These are phyloP conservation scores for Brassica cretica DNA, from an alignment of 345 rosid genomes.

Conservation along the genomic window DNA sequence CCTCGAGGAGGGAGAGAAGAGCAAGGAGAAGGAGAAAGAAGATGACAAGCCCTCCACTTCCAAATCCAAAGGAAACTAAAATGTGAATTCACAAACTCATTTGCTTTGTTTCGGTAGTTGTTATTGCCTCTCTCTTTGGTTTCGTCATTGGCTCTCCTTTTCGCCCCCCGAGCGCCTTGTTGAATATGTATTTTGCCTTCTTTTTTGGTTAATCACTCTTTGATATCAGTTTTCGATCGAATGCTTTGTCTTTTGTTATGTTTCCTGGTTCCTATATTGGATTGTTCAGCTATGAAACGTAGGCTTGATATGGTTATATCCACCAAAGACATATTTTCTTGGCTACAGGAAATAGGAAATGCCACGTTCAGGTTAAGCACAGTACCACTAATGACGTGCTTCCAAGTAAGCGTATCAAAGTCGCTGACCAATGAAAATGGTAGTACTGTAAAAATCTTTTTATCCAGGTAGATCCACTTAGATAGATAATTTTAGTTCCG, in stretches of 20 bases:
- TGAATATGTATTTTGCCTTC: neutral
- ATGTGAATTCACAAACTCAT: slow-evolving; percentile 4
- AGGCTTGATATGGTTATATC: neutral
- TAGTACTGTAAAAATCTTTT: too few relatives aligned
- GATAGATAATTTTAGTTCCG: too few relatives aligned
- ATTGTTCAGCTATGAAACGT: neutral
- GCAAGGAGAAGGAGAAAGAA: slow-evolving; percentile 13
- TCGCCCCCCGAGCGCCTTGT: neutral
- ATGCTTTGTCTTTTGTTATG: neutral
- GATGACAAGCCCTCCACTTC: slow-evolving; percentile 25
- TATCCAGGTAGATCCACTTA: neutral
- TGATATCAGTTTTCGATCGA: neutral
- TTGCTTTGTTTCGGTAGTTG: neutral
- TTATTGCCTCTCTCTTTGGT: neutral
- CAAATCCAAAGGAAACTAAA: slow-evolving; percentile 19
- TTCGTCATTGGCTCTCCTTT: neutral
- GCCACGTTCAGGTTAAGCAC: neutral
- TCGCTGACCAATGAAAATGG: neutral
- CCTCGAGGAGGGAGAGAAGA: slow-evolving; percentile 18
- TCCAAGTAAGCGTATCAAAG: neutral
- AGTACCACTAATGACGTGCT: neutral
- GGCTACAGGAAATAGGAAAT: neutral
- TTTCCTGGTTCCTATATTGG: neutral
- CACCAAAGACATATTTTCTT: neutral
- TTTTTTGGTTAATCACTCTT: slow-evolving; percentile 8